Evolutionary conservation across 805 yeast genomes (phyloP).

Genomic region (Clavispora fructus): DNA sequence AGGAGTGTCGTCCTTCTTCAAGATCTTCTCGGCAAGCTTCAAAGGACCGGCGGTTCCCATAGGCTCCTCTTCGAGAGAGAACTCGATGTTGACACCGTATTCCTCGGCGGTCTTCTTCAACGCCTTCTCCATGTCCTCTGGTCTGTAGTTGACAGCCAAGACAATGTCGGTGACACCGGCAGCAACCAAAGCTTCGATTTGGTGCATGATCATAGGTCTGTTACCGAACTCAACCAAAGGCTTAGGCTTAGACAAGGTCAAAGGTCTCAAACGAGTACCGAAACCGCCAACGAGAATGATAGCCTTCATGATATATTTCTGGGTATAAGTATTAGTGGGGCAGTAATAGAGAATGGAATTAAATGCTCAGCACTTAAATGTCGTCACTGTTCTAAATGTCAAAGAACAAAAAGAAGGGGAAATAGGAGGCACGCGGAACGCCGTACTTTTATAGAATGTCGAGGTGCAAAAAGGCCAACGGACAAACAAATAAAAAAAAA

Average conservation of each 20-base stretch:
- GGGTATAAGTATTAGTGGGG: background rate
- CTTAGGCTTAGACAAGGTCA: conserved; percentile 90
- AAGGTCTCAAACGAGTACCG: conserved; percentile 99
- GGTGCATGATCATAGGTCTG: conserved; percentile 98
- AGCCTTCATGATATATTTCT: conserved; percentile 74
- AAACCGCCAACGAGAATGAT: conserved; percentile 98
- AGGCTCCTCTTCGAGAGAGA: conserved; percentile 98
- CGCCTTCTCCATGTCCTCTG: conserved; percentile 97
- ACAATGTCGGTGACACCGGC: conserved; percentile 99
- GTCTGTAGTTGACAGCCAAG: conserved; percentile 97
- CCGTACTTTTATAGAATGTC: conserved; percentile 2
- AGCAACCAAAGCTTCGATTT: conserved; percentile 93
- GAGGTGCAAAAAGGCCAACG: background rate
- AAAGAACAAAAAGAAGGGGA: conserved; percentile 6
- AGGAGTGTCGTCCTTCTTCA: conserved; percentile 93
- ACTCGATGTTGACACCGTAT: conserved; percentile 92
- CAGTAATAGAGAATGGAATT: background rate
- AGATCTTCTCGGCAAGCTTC: conserved; percentile 89
- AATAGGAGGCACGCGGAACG: conserved; percentile 1
- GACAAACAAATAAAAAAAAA: background rate
- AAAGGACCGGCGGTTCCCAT: conserved; percentile 99
- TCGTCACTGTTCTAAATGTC: conserved; percentile 2
- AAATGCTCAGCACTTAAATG: background rate
- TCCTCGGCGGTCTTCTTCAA: conserved; percentile 89
- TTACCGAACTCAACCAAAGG: conserved; percentile 97